Evolutionary conservation across 140 eudicot genomes (phyloP).

Genomic region (Bidens hawaiensis): DNA sequence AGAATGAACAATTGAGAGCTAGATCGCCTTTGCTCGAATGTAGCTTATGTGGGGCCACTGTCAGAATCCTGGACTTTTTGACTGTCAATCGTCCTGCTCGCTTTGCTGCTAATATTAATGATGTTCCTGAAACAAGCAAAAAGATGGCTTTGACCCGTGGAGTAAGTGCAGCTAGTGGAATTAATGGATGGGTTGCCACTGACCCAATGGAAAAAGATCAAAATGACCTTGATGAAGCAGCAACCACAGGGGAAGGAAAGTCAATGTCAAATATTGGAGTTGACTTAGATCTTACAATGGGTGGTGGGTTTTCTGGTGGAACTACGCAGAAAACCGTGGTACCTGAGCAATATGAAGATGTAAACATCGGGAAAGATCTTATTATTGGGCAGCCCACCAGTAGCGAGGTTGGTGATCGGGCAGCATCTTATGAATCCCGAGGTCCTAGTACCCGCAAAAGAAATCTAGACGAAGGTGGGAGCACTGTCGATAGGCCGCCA

Average conservation of each 20-base stretch:
- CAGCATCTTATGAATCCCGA: slow-evolving; percentile 84
- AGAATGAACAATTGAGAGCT: no score
- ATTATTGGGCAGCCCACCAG: slow-evolving; percentile 73
- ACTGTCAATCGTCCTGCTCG: slow-evolving; percentile 66
- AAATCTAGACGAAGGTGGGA: slow-evolving; percentile 77
- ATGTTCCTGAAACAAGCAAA: slow-evolving; percentile 76
- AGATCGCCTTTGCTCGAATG: slow-evolving; percentile 84
- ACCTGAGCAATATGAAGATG: slow-evolving; percentile 53
- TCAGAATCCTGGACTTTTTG: slow-evolving; percentile 78
- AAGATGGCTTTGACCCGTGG: slow-evolving; percentile 79
- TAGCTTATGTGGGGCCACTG: slow-evolving; percentile 93
- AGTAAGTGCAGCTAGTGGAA: slow-evolving; percentile 89
- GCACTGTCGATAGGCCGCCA: slow-evolving; percentile 70
- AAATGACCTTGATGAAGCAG: slow-evolving; percentile 70
- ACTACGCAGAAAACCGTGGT: slow-evolving; percentile 27
- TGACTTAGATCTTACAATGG: slow-evolving; percentile 73
- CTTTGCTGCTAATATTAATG: slow-evolving; percentile 58
- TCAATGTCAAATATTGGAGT: slow-evolving; percentile 60
- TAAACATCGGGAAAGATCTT: slow-evolving; percentile 51
- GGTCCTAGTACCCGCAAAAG: slow-evolving; percentile 85
- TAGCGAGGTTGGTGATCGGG: slow-evolving; percentile 94
- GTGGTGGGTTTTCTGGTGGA: slow-evolving; percentile 53
- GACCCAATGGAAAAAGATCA: slow-evolving; percentile 60
- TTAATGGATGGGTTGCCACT: slow-evolving; percentile 78
- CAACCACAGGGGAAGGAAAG: no score